Percentiles rank a stretch among this genome's conserved stretches.
Conservation (phyloP, 768 basidiomycete genomes). For the Boletus rubroflammeus region DNA sequence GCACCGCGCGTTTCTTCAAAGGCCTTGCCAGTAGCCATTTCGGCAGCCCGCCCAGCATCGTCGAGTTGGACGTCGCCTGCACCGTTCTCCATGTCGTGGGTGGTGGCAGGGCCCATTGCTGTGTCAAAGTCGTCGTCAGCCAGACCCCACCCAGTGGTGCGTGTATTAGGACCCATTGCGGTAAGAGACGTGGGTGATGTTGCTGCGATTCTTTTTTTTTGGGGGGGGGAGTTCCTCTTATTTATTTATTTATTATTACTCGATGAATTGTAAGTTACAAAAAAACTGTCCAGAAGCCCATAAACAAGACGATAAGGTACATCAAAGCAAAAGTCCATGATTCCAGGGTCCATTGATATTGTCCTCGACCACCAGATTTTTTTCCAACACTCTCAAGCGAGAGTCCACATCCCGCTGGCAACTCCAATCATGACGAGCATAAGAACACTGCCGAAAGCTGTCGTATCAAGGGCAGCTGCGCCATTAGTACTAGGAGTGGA, state of each 20-base stretch:
- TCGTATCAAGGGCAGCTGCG: slow-evolving; percentile 27
- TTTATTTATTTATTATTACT: neutral
- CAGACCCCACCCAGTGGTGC: slow-evolving; percentile 42
- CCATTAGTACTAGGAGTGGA: slow-evolving; percentile 22
- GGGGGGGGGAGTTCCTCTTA: too few species aligned
- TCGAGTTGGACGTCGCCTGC: slow-evolving; percentile 39
- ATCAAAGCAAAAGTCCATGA: neutral
- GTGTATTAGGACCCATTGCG: slow-evolving; percentile 25
- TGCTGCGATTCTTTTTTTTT: neutral
- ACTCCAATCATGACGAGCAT: slow-evolving; percentile 35
- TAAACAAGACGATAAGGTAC: neutral
- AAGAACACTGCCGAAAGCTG: slow-evolving; percentile 37
- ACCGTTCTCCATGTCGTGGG: slow-evolving; percentile 43
- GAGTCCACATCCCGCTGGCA: slow-evolving; percentile 42
- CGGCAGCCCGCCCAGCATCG: slow-evolving; percentile 17
- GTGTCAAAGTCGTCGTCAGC: slow-evolving; percentile 45
- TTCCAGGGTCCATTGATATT: slow-evolving; percentile 2
- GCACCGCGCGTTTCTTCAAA: slow-evolving; percentile 46
- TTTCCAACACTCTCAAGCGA: slow-evolving; percentile 24
- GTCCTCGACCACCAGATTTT: neutral
- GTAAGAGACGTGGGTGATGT: slow-evolving; percentile 4
- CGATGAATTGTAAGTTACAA: slow-evolving; percentile 4
- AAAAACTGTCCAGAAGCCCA: neutral
- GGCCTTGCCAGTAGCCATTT: slow-evolving; percentile 15
- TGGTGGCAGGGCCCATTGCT: slow-evolving; percentile 44